Evolutionary conservation across 352 stramenopile species (phyloP).

Genomic region (Phytophthora hibernalis): DNA sequence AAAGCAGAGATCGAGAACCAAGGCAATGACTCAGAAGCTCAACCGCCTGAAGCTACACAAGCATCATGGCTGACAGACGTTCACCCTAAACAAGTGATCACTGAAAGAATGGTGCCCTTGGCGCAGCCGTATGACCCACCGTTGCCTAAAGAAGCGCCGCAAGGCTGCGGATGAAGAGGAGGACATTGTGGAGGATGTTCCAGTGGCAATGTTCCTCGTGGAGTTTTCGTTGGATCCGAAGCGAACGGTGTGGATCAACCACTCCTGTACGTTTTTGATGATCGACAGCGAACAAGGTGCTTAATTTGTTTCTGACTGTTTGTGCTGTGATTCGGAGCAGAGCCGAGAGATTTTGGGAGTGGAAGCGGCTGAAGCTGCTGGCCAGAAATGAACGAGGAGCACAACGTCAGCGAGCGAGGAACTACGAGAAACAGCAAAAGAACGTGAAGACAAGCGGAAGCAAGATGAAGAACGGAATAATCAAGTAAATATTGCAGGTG

Average conservation of each 20-base stretch:
- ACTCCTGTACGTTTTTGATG: conserved; percentile 61
- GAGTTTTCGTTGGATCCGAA: conserved; percentile 73
- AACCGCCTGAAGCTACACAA: conserved; percentile 2
- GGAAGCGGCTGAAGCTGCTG: conserved; percentile 46
- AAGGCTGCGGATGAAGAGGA: conserved; percentile 18
- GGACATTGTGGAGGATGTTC: conserved; percentile 38
- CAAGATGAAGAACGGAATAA: conserved; percentile 17
- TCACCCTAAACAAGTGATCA: conserved; percentile 40
- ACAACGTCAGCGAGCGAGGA: conserved; percentile 20
- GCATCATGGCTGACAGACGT: conserved; percentile 38
- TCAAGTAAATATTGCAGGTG: conserved; percentile 1
- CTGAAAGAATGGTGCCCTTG: conserved; percentile 37
- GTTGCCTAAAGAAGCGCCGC: conserved; percentile 18
- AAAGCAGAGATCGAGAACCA: conserved; percentile 6
- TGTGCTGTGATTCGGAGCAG: conserved; percentile 17
- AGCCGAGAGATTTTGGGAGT: conserved; percentile 59
- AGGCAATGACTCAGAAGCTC: background rate
- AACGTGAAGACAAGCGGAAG: conserved; percentile 16
- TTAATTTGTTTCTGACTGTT: conserved; percentile 7
- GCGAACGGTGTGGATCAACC: conserved; percentile 71
- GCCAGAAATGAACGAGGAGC: conserved; percentile 32
- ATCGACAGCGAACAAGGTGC: background rate
- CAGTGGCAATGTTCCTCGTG: conserved; percentile 70
- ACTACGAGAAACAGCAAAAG: conserved; percentile 23
- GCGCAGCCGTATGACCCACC: conserved; percentile 19